phyloP scores from a whole-genome alignment of 2,329 filamentous ascomycete genomes.

The Aspergillus arachidicola region DNA sequence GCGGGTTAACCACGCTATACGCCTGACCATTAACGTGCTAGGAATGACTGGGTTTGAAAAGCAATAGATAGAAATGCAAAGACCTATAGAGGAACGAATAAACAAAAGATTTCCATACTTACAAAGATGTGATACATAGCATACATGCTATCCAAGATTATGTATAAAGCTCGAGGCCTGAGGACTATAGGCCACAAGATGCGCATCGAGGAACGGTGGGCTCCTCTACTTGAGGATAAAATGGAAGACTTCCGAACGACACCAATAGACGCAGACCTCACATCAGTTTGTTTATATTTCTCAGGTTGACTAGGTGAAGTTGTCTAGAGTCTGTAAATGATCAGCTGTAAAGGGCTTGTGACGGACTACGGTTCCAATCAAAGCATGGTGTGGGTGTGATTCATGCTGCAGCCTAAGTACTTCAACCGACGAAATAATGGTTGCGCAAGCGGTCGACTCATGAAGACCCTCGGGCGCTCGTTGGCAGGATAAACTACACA shows the following conservation, averaged over 20 bases:
- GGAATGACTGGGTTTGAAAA: not conserved
- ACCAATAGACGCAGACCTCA: too few species aligned
- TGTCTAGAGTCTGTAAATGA: not conserved
- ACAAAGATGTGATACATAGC: not conserved
- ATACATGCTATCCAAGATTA: not conserved
- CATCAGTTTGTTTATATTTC: too few species aligned
- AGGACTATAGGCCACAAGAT: not conserved
- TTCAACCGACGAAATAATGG: not conserved
- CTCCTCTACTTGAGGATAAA: too few species aligned
- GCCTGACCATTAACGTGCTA: not conserved
- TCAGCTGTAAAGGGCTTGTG: not conserved
- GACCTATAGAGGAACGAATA: not conserved
- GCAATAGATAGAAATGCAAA: not conserved
- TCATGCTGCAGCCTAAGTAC: not conserved
- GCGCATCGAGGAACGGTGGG: too few species aligned
- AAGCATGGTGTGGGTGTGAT: not conserved
- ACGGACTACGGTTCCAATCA: accelerated
- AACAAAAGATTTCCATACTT: not conserved
- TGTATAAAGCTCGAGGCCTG: accelerated
- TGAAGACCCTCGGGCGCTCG: accelerated
- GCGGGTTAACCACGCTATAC: not conserved
- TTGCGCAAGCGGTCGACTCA: not conserved
- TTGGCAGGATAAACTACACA: not conserved
- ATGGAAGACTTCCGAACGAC: too few species aligned
- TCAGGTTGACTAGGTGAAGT: not conserved